Evolutionary conservation across 257 asterid species (phyloP), one percentile per base, ranked within the genome.

Genomic region (Gentiana straminea): DNA sequence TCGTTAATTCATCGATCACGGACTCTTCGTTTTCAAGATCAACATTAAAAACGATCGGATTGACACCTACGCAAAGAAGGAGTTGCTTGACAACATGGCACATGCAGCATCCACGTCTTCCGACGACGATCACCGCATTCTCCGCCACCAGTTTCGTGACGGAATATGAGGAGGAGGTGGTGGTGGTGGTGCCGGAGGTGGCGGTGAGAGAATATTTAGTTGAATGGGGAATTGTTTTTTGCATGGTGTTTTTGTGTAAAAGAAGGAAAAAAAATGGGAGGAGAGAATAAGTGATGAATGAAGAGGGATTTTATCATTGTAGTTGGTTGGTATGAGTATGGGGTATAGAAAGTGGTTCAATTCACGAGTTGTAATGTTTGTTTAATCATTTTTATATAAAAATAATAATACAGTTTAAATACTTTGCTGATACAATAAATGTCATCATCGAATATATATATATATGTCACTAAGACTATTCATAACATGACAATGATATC

Each of bases 51-150:
- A 84, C 60, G 0, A 61, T 62, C 0, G 97, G 97, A 61, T 78
- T 84, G 9, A 79, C 90, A 0, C 96, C 97, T 8, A 77, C 87
- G 1, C 94, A 88, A 4, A 73, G 71, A 4, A 90, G 75, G 61
- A 90, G 33, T 11, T 69, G 86, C 84, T 71, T 74, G 49, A 82
- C 77, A 39, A 82, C 95, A 73, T 77, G 81, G 73, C 95, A 84
- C 96, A 90, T 86, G 73, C 91, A 84, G 68, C 97, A 90, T 1
- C 84, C 96, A 32, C 71, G 60, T 73, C 78, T 61, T 0, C 84
- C 88, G 12, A 86, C 63, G 44, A 81, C 85, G 35, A 77, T 80
- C 70, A 86, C 84, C 24, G 95, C 84, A 59, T 79, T 84, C 13
- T 89, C 97, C 36, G 77, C 59, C 67, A 83, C 77, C 68, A 72